Conservation (phyloP, 2,329 filamentous ascomycete species). For the Xylariaceae sp. region DNA sequence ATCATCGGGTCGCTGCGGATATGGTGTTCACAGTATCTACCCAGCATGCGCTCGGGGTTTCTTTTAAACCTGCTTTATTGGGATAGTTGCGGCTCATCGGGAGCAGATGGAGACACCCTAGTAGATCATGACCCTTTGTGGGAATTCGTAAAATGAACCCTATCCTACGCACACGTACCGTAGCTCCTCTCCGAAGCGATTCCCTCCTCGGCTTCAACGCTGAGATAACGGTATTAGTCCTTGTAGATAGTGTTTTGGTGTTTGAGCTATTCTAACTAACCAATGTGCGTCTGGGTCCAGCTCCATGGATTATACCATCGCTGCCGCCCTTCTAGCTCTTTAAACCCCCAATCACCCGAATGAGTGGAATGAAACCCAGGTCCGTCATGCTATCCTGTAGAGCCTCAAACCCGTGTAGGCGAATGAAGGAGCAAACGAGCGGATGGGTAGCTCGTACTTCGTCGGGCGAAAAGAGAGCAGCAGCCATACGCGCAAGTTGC, state of each 20-base stretch:
- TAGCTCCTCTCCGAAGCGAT: background rate
- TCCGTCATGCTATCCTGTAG: background rate
- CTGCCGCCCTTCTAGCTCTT: background rate
- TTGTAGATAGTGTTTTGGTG: background rate
- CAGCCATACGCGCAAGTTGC: background rate
- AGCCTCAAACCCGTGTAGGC: background rate
- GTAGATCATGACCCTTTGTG: background rate
- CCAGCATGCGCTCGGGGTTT: background rate
- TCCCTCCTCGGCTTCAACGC: background rate
- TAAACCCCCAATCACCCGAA: background rate
- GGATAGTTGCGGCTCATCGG: background rate
- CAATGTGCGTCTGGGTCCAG: background rate
- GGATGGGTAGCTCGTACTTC: background rate
- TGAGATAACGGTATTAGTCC: background rate
- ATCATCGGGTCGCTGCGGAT: no score
- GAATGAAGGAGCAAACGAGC: background rate
- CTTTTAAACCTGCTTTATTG: background rate
- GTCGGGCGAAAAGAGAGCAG: background rate
- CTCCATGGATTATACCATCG: background rate
- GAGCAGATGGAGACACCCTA: background rate
- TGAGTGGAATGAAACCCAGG: background rate
- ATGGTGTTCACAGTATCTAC: background rate
- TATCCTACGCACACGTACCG: background rate
- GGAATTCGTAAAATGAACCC: background rate
- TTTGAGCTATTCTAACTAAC: background rate